Evolutionary conservation across 176 grass and related monocot genomes (phyloP).

Genomic region (Aegilops longissima): DNA sequence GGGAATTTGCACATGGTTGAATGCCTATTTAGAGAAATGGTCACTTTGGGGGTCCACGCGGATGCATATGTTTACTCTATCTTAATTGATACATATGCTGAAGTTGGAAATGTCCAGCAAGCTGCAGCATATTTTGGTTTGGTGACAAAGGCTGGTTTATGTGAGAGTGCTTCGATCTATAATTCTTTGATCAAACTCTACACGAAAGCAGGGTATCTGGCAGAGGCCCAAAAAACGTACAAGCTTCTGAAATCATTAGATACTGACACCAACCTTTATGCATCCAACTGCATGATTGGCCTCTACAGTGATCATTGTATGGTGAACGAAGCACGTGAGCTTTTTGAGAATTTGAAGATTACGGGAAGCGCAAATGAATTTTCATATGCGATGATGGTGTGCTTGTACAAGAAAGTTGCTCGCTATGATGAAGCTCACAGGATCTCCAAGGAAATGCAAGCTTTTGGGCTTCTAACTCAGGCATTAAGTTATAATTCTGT

Average conservation of each 20-base stretch:
- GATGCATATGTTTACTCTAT: constrained; percentile 76
- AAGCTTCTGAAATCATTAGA: constrained; percentile 69
- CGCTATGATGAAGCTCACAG: constrained; percentile 55
- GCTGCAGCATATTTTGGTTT: constrained; percentile 78
- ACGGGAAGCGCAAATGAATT: constrained; percentile 74
- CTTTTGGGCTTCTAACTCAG: constrained; percentile 59
- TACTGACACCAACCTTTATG: constrained; percentile 51
- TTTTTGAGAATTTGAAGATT: constrained; percentile 74
- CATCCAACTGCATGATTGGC: constrained; percentile 91
- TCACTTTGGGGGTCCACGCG: constrained; percentile 45
- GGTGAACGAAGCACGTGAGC: constrained; percentile 73
- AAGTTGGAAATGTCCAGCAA: constrained; percentile 71
- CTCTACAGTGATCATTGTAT: constrained; percentile 83
- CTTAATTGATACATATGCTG: constrained; percentile 79
- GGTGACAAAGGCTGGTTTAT: constrained; percentile 70
- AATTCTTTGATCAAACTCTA: constrained; percentile 91
- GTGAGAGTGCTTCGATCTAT: constrained; percentile 51
- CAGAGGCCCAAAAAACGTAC: constrained; percentile 70
- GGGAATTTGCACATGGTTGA: constrained; percentile 54
- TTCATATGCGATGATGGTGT: constrained; percentile 75
- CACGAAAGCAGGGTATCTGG: constrained; percentile 66
- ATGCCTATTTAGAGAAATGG: constrained; percentile 78
- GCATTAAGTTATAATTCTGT: constrained; percentile 63
- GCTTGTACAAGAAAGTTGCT: constrained; percentile 75
- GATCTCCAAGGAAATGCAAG: constrained; percentile 83